Evolutionary conservation across 1,284 basidiomycete species (phyloP).

Genomic region (Pseudozyma sp.): DNA sequence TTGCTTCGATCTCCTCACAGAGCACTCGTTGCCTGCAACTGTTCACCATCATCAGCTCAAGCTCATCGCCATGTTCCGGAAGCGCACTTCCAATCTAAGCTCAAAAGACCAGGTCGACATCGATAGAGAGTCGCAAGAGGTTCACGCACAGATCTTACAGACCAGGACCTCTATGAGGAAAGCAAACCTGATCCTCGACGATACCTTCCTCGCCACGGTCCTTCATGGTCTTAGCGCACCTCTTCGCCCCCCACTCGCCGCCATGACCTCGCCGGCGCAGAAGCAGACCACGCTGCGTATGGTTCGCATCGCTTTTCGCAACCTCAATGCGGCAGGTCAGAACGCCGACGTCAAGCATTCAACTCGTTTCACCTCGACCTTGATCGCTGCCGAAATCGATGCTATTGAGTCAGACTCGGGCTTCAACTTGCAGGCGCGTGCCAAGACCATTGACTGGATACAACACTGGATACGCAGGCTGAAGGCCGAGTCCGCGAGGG

Average conservation of each 20-base stretch:
- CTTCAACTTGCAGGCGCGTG: too few relatives aligned
- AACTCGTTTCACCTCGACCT: conserved; percentile 8
- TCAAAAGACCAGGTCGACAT: neutral
- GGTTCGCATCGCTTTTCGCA: conserved; percentile 10
- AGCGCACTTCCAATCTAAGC: neutral
- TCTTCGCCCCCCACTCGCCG: conserved; percentile 15
- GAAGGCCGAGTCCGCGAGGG: neutral
- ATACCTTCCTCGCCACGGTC: conserved; percentile 37
- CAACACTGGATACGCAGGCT: conserved; percentile 1
- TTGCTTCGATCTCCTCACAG: conserved; percentile 19
- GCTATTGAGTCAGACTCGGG: neutral
- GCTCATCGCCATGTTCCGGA: conserved; percentile 26
- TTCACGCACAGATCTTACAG: conserved; percentile 14
- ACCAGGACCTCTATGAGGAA: conserved; percentile 25
- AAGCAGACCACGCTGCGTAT: conserved; percentile 4
- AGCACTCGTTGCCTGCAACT: neutral
- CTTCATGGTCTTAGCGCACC: conserved; percentile 29
- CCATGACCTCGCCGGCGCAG: neutral
- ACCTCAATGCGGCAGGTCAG: neutral
- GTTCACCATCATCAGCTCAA: conserved; percentile 31
- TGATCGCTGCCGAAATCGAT: conserved; percentile 31
- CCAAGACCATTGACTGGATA: neutral
- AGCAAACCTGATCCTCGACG: conserved; percentile 17
- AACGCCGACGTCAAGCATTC: neutral
- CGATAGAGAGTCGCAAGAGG: conserved; percentile 3